phyloP scores from a whole-genome alignment of 495 filamentous ascomycete genomes.

The Pseudevernia furfuracea region DNA sequence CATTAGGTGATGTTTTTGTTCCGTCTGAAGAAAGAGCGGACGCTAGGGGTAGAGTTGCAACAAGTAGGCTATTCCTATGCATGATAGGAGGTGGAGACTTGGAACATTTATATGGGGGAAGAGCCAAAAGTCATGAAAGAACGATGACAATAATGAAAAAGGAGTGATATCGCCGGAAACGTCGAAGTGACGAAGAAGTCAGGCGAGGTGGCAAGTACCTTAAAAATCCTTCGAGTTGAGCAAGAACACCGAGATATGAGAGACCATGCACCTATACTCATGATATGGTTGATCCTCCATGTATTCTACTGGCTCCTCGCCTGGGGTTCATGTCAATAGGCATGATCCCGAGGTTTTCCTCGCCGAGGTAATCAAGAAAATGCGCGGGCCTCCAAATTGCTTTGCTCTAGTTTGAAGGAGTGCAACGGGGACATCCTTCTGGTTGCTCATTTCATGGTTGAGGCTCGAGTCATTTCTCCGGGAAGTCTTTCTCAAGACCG shows the following conservation, averaged over 20 bases:
- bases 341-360: background rate
- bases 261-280: background rate
- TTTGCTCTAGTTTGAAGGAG: background rate
- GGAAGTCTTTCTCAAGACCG: background rate
- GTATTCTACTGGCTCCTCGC: background rate
- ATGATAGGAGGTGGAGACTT: background rate
- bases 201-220: background rate
- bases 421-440: background rate
- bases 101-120: background rate
- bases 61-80: background rate
- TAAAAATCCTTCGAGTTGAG: background rate
- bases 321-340: background rate
- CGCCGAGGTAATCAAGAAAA: background rate
- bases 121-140: background rate
- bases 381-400: background rate
- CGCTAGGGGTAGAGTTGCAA: background rate
- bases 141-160: background rate
- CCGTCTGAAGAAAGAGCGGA: background rate
- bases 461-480: background rate
- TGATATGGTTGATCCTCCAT: background rate
- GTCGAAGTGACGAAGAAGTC: background rate
- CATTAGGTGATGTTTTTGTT: background rate
- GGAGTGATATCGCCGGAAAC: background rate
- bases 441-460: background rate
- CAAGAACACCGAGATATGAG: background rate